These are phyloP conservation scores for Tetraselmis striata DNA, from an alignment of 139 green algal genomes.

Conservation along the genomic window DNA sequence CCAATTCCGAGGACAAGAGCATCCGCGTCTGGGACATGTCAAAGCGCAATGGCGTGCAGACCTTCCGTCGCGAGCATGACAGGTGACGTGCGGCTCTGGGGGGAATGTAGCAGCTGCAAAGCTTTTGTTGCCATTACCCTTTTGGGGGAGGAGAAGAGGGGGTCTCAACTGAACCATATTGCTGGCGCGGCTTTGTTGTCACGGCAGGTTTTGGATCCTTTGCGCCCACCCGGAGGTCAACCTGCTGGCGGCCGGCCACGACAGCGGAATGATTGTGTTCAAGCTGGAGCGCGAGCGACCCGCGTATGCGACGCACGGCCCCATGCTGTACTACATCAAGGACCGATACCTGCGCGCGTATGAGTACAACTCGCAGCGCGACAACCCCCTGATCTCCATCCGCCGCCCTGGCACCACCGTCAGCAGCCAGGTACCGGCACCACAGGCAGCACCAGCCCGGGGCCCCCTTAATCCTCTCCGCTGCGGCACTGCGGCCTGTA, in stretches of 20 bases:
- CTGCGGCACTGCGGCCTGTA: too few relatives aligned
- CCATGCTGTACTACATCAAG: slow-evolving; percentile 95
- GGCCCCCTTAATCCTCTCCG: too few relatives aligned
- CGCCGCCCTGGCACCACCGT: slow-evolving; percentile 41
- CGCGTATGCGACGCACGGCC: slow-evolving; percentile 74
- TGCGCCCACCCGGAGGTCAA: slow-evolving; percentile 95
- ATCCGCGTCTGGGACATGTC: slow-evolving; percentile 99
- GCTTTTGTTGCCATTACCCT: neutral
- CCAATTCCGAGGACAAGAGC: slow-evolving; percentile 96
- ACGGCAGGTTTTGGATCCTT: slow-evolving; percentile 89
- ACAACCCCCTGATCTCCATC: slow-evolving; percentile 89
- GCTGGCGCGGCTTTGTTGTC: neutral
- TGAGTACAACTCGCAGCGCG: slow-evolving; percentile 76
- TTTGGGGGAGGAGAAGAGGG: neutral
- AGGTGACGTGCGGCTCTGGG: neutral
- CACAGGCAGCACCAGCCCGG: slow-evolving; percentile 7
- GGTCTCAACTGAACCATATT: neutral
- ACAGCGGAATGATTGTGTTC: slow-evolving; percentile 99
- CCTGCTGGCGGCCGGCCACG: slow-evolving; percentile 95
- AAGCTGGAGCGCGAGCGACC: slow-evolving; percentile 98
- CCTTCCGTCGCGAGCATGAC: slow-evolving; percentile 90
- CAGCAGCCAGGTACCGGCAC: slow-evolving; percentile 8
- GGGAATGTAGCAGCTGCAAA: too few relatives aligned
- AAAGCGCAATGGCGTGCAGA: slow-evolving; percentile 95
- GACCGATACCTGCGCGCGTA: slow-evolving; percentile 92